phyloP scores from a whole-genome alignment of 2,329 filamentous ascomycete genomes.

The Lachnellula arida region DNA sequence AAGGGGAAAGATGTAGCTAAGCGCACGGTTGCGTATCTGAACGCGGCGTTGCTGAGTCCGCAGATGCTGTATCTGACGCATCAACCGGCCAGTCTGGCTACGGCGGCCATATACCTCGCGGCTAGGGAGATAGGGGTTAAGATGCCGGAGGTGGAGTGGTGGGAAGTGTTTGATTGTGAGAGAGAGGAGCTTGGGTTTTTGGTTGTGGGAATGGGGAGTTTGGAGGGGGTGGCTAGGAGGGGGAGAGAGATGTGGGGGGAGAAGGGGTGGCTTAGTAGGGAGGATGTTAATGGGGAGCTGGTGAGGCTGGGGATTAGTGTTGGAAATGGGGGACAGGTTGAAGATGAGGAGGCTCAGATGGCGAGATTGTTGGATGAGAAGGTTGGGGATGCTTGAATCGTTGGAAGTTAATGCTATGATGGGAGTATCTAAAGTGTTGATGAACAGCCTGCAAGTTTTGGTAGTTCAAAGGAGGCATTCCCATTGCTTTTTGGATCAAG shows the following conservation, averaged over 20 bases:
- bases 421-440: too few species aligned
- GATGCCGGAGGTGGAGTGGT: constrained; percentile 84
- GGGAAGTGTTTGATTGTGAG: constrained; percentile 97
- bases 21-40: constrained; percentile 73
- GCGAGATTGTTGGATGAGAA: constrained; percentile 28
- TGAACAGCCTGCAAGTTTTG: too few species aligned
- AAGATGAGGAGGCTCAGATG: constrained; percentile 29
- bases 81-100: constrained; percentile 79
- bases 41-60: constrained; percentile 77
- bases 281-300: constrained; percentile 21
- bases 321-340: constrained; percentile 7
- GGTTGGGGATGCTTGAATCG: constrained; percentile 8
- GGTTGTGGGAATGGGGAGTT: constrained; percentile 77
- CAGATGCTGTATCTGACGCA: constrained; percentile 90
- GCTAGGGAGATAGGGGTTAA: constrained; percentile 71
- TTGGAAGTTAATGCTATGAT: too few species aligned
- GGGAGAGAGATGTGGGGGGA: constrained; percentile 22
- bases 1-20: constrained; percentile 52
- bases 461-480: too few species aligned
- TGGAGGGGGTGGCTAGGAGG: constrained; percentile 52
- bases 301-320: constrained; percentile 11
- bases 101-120: constrained; percentile 86
- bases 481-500: too few species aligned
- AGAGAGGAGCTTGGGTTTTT: constrained; percentile 91
- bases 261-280: constrained; percentile 21